phyloP scores from a whole-genome alignment of 305 asterid species.

The Caryopteris hybrid region DNA sequence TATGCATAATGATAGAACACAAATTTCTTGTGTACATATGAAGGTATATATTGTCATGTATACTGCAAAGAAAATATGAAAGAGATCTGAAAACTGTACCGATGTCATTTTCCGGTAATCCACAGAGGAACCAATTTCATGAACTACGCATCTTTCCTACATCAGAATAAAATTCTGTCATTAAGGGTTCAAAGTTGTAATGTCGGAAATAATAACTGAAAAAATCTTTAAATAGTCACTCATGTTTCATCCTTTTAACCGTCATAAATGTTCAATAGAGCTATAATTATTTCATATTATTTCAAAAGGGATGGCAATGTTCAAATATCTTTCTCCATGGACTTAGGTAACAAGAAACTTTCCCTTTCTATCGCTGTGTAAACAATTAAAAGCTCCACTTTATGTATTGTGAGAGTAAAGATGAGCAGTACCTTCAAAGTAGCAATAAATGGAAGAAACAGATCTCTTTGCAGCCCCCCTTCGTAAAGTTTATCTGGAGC shows the following conservation, averaged over 20 bases:
- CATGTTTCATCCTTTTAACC: not conserved
- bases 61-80: not conserved
- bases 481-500: slow-evolving; percentile 98
- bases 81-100: slow-evolving; percentile 32
- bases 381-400: not conserved
- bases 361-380: not conserved
- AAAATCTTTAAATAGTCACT: not conserved
- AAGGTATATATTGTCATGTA: not conserved
- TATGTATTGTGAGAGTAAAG: not conserved
- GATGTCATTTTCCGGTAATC: slow-evolving; percentile 92
- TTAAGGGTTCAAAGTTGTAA: not conserved
- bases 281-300: not conserved
- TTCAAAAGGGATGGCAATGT: not conserved
- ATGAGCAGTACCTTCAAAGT: slow-evolving; percentile 60
- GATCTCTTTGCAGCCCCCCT: slow-evolving; percentile 95
- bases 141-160: slow-evolving; percentile 91
- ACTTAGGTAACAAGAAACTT: not conserved
- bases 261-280: not conserved
- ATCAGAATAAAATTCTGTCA: slow-evolving; percentile 24
- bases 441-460: slow-evolving; percentile 90
- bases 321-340: not conserved
- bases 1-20: not conserved
- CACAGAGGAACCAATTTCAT: slow-evolving; percentile 83
- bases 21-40: not conserved
- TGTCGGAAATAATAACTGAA: not conserved